Percentiles rank a stretch among this genome's conserved stretches.
These are phyloP conservation scores for Hymenoscyphus linearis DNA, from an alignment of 2,329 filamentous ascomycete species.

Conservation along the genomic window DNA sequence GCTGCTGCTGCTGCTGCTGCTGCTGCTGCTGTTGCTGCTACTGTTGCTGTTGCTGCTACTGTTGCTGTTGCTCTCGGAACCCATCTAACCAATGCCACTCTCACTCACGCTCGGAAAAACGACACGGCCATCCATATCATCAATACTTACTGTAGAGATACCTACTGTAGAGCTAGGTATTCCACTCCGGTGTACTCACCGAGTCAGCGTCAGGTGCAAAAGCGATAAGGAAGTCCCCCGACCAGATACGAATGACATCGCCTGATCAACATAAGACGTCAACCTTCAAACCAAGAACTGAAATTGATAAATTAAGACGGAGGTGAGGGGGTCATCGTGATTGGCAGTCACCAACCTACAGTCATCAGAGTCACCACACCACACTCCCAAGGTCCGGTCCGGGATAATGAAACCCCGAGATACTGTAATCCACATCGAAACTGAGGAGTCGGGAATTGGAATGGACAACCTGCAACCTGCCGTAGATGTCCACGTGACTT, in stretches of 20 bases:
- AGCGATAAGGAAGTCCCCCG: neutral
- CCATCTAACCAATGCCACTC: neutral
- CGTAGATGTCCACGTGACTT: neutral
- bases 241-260: neutral
- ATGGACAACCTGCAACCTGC: too few relatives aligned
- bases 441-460: neutral
- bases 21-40: too few relatives aligned
- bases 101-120: neutral
- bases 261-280: neutral
- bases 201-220: neutral
- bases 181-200: neutral
- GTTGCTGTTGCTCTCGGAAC: neutral
- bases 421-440: too few relatives aligned
- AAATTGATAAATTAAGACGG: neutral
- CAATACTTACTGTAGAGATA: neutral
- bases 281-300: neutral
- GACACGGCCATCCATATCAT: neutral
- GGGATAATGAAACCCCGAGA: neutral
- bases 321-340: neutral
- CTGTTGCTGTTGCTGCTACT: too few relatives aligned
- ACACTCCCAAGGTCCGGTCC: neutral
- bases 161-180: too few relatives aligned
- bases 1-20: too few relatives aligned
- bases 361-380: too few relatives aligned
- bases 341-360: neutral